Conservation (phyloP, 257 asterid genomes). For the Salvia hispanica region DNA sequence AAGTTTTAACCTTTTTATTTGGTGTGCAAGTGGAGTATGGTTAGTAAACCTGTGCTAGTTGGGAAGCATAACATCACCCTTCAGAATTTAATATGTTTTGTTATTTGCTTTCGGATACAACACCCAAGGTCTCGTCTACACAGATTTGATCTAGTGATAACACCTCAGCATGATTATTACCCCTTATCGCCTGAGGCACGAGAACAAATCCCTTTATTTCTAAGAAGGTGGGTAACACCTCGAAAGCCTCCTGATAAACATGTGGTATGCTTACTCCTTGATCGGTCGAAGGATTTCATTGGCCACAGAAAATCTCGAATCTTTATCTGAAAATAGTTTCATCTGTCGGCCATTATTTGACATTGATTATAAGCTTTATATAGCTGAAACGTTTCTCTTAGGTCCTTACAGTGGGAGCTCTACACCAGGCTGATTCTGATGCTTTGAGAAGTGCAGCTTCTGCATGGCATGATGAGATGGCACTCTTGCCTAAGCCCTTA, state of each 20-base stretch:
- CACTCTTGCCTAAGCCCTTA: slow-evolving; percentile 46
- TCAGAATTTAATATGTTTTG: slow-evolving; percentile 24
- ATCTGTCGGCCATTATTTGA: slow-evolving; percentile 22
- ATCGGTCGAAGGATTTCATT: slow-evolving; percentile 27
- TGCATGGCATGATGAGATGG: slow-evolving; percentile 69
- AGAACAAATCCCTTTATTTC: slow-evolving; percentile 65
- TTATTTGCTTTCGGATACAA: slow-evolving; percentile 62
- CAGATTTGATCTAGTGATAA: slow-evolving; percentile 81
- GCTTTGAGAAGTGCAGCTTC: slow-evolving; percentile 70
- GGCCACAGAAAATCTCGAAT: neutral
- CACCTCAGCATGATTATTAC: slow-evolving; percentile 87
- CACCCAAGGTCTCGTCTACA: slow-evolving; percentile 81
- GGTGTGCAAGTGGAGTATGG: slow-evolving; percentile 13
- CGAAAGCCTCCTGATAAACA: slow-evolving; percentile 65
- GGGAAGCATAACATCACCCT: neutral
- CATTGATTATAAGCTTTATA: slow-evolving; percentile 21
- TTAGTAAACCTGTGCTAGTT: slow-evolving; percentile 10
- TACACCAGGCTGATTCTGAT: slow-evolving; percentile 73
- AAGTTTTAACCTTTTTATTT: neutral
- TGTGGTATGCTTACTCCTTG: slow-evolving; percentile 58
- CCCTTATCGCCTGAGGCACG: slow-evolving; percentile 71
- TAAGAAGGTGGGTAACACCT: slow-evolving; percentile 76
- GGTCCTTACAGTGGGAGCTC: slow-evolving; percentile 88
- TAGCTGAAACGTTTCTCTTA: slow-evolving; percentile 36
- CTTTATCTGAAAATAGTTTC: slow-evolving; percentile 18